Evolutionary conservation across 192 early-diverging fungal genomes (phyloP), one percentile per base, ranked within the genome.

Genomic region (Radiomyces spectabilis): DNA sequence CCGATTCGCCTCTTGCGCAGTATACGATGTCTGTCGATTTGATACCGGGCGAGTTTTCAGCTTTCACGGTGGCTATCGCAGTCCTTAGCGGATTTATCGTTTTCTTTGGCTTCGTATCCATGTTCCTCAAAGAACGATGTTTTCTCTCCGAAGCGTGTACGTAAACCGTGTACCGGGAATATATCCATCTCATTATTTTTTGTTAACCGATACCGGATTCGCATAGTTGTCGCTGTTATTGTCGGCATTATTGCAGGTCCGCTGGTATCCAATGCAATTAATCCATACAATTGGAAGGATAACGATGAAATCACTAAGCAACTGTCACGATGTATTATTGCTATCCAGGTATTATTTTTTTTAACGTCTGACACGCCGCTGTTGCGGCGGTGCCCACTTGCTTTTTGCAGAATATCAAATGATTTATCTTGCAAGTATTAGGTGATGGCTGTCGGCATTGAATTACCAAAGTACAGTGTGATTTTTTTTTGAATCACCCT

Each of bases 191-290:
- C 45, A 34, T 42, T 47, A 15, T 13, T 40, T 10, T 38, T 35
- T 13, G 13, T 35, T 35, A 13, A 35, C 33, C 13, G 33, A 13
- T 35, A 8, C 13, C 13, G 13, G 5, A 18, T 34, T 8, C 31
- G 13, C 43, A 21, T 51, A 83, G 81, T 97, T 29, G 84, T 98
- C 0, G 83, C 95, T 6, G 85, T 83, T 18, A 59, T 87, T 10
- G 77, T 89, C 44, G 95, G 95, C 3, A 88, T 98, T 18, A 68
- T 88, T n/a, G 66, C 91, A 48, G 92, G 94, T 24, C 90, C 91
- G 0, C 56, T 78, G 21, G 87, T 69, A 10, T 63, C 85, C 27
- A 80, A 85, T 37, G 74, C 85, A 57, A 65, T 94, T 43, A 69
- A 94, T 59, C 88, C 92, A 3, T 41, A 53, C 9, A 53, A 55